phyloP scores from a whole-genome alignment of 1,139 yeast genomes.

The Saccharomyces hybrid region DNA sequence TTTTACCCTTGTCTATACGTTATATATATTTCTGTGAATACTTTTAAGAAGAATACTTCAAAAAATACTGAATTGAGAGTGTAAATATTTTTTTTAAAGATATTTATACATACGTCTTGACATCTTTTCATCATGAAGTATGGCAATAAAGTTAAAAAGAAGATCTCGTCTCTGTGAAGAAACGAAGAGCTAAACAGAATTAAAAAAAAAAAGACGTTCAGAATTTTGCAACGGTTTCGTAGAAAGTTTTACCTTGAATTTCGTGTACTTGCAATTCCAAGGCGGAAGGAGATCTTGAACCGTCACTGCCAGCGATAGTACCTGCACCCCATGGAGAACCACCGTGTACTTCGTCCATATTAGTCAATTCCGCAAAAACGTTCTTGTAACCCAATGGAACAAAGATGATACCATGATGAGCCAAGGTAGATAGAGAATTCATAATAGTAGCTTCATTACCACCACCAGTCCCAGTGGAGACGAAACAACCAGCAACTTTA shows the following conservation, averaged over 20 bases:
- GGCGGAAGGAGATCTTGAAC: conserved; percentile 63
- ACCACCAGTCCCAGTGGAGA: conserved; percentile 75
- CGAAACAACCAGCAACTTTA: conserved; percentile 69
- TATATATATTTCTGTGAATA: neutral
- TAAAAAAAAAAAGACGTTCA: conserved; percentile 2
- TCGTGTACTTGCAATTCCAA: conserved; percentile 58
- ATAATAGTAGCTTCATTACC: conserved; percentile 71
- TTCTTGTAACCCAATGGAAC: conserved; percentile 76
- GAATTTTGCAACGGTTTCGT: conserved; percentile 31
- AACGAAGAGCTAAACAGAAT: neutral
- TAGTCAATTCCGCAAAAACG: conserved; percentile 50
- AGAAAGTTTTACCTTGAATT: conserved; percentile 53
- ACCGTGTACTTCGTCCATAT: conserved; percentile 67
- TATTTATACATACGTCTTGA: neutral
- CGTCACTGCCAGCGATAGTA: conserved; percentile 68
- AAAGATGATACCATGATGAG: conserved; percentile 73
- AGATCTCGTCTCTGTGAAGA: no score
- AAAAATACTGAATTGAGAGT: neutral
- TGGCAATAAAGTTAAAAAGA: no score
- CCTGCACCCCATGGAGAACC: conserved; percentile 91
- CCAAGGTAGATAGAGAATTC: conserved; percentile 57
- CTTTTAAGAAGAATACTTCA: neutral
- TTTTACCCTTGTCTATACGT: neutral
- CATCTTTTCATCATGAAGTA: neutral
- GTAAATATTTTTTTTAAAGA: neutral